A percentile compares a stretch with the other conserved stretches of the same genome.
phyloP scores from a whole-genome alignment of 768 basidiomycete species.

The Suillus variegatus region DNA sequence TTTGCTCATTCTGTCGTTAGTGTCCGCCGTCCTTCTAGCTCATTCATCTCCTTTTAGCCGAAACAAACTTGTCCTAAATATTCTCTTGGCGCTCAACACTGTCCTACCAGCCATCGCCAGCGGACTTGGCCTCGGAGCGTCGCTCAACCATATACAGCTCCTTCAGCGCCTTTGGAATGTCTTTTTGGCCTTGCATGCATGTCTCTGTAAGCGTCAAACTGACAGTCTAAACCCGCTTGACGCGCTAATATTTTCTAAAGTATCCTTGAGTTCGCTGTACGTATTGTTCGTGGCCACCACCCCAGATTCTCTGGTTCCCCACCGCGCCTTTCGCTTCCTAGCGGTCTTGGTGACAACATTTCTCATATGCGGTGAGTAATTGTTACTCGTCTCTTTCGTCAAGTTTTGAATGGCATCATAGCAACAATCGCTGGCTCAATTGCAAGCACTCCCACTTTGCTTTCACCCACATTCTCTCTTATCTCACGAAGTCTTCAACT shows the following conservation, averaged over 20 bases:
- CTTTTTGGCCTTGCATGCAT: constrained; percentile 21
- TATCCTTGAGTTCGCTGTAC: constrained; percentile 28
- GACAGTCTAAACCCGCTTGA: background rate
- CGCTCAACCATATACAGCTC: constrained; percentile 11
- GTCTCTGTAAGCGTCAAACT: constrained; percentile 18
- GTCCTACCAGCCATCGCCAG: constrained; percentile 25
- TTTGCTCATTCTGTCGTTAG: constrained; percentile 23
- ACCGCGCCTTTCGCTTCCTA: constrained; percentile 16
- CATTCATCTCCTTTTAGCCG: constrained; percentile 14
- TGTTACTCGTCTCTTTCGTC: background rate
- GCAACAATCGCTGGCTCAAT: constrained; percentile 29
- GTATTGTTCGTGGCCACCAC: constrained; percentile 17
- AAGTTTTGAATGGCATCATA: constrained; percentile 5
- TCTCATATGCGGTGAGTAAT: constrained; percentile 28
- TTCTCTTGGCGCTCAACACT: constrained; percentile 21
- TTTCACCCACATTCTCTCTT: constrained; percentile 26
- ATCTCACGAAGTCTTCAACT: constrained; percentile 24
- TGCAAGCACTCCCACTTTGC: constrained; percentile 24
- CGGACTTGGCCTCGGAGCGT: constrained; percentile 21
- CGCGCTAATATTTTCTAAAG: constrained; percentile 14
- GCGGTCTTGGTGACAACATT: constrained; percentile 23
- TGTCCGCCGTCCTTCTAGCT: constrained; percentile 18
- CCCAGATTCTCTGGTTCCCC: constrained; percentile 8
- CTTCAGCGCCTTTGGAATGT: constrained; percentile 19
- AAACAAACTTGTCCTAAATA: constrained; percentile 12